phyloP scores from a whole-genome alignment of 2,329 filamentous ascomycete species.

The Trichophyton mentagrophytes region DNA sequence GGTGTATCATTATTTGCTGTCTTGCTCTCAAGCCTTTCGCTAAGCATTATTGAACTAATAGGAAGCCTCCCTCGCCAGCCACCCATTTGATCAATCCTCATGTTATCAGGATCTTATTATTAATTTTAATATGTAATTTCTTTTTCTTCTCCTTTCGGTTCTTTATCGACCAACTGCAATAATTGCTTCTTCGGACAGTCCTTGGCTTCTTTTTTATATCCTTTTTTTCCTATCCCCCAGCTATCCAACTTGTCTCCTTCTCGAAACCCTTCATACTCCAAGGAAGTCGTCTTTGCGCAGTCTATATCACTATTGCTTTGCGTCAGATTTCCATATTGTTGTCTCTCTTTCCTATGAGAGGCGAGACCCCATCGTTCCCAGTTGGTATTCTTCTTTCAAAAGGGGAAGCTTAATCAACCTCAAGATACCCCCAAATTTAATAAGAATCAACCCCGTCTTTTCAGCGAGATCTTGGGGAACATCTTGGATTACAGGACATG shows the following conservation, averaged over 20 bases:
- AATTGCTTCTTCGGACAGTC: neutral
- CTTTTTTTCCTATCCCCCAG: neutral
- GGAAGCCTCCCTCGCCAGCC: neutral
- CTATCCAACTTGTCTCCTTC: neutral
- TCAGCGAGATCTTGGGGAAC: neutral
- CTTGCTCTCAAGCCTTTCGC: constrained; percentile 1
- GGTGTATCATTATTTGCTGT: neutral
- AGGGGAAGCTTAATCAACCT: neutral
- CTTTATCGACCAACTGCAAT: neutral
- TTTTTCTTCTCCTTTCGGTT: neutral
- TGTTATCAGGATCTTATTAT: neutral
- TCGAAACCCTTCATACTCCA: neutral
- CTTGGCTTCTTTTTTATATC: neutral
- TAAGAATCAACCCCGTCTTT: too few species aligned
- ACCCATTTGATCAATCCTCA: neutral
- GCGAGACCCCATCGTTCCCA: neutral
- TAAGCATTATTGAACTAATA: constrained; percentile 1
- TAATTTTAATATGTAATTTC: neutral
- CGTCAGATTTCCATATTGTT: neutral
- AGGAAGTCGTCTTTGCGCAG: neutral
- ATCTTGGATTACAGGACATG: constrained; percentile 16
- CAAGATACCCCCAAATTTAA: neutral
- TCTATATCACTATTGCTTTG: neutral
- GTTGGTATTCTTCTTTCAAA: too few species aligned
- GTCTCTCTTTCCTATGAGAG: neutral